A percentile compares a stretch with the other conserved stretches of the same genome.
These are phyloP conservation scores for Camellia granthamiana DNA, from an alignment of 148 eudicot species.

Conservation along the genomic window DNA sequence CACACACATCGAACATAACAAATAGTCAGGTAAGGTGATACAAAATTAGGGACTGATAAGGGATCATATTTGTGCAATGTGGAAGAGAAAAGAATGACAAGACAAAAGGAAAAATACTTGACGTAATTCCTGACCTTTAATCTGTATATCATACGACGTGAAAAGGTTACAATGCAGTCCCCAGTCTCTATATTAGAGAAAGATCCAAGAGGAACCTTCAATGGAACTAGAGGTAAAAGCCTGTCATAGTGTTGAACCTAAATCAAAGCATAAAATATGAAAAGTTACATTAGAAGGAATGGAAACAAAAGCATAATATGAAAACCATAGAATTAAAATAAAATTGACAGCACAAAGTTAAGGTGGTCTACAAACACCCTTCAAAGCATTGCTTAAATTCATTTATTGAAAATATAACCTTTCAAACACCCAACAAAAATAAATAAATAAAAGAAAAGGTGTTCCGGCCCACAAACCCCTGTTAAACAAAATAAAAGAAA, in stretches of 20 bases:
- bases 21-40: background rate
- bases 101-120: background rate
- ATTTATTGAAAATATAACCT: background rate
- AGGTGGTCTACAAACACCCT: background rate
- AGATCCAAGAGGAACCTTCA: slow-evolving; percentile 70
- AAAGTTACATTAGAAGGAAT: slow-evolving; percentile 12
- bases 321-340: background rate
- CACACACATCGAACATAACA: background rate
- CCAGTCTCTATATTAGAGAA: slow-evolving; percentile 70
- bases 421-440: background rate
- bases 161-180: slow-evolving; percentile 91
- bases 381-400: background rate
- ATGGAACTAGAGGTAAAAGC: slow-evolving; percentile 84
- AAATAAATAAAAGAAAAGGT: background rate
- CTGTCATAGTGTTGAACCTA: slow-evolving; percentile 84
- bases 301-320: background rate
- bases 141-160: slow-evolving; percentile 69
- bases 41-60: background rate
- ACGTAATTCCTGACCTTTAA: slow-evolving; percentile 47
- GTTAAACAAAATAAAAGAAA: background rate
- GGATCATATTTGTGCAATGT: background rate
- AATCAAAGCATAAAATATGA: slow-evolving; percentile 11
- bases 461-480: background rate
- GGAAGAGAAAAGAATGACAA: background rate
- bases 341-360: too few species aligned